Evolutionary conservation across 1,284 basidiomycete genomes (phyloP).

Genomic region (Anthracocystis setariae): DNA sequence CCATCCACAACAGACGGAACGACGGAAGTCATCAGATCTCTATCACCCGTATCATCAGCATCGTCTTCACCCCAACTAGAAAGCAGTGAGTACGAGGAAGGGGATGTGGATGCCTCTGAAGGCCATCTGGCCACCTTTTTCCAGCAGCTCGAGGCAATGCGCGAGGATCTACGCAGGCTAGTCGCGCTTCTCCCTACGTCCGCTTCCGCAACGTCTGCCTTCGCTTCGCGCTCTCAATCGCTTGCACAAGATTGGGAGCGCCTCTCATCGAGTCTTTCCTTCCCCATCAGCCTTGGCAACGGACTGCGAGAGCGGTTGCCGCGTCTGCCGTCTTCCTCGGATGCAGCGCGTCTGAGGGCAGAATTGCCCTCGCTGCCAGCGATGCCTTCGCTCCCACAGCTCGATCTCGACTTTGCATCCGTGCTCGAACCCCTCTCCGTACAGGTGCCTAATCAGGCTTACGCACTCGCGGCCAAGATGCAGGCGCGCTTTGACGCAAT

Average conservation of each 20-base stretch:
- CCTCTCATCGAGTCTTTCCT: conserved; percentile 35
- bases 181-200: conserved; percentile 44
- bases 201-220: conserved; percentile 39
- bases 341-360: conserved; percentile 24
- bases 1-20: conserved; percentile 5
- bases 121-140: conserved; percentile 43
- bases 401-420: conserved; percentile 45
- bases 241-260: conserved; percentile 50
- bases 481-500: conserved; percentile 49
- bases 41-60: neutral
- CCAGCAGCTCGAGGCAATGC: conserved; percentile 55
- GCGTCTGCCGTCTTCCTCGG: conserved; percentile 36
- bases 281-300: conserved; percentile 38
- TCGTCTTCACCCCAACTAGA: neutral
- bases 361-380: conserved; percentile 36
- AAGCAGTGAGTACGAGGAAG: neutral
- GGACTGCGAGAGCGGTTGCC: conserved; percentile 38
- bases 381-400: conserved; percentile 36
- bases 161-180: conserved; percentile 48
- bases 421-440: conserved; percentile 40
- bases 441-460: conserved; percentile 39
- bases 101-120: conserved; percentile 7
- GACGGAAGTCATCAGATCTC: neutral
- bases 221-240: conserved; percentile 49
- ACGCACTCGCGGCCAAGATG: conserved; percentile 45